A percentile compares a stretch with the other conserved stretches of the same genome.
phyloP scores from a whole-genome alignment of 257 asterid genomes.

The Ehretia macrophylla region DNA sequence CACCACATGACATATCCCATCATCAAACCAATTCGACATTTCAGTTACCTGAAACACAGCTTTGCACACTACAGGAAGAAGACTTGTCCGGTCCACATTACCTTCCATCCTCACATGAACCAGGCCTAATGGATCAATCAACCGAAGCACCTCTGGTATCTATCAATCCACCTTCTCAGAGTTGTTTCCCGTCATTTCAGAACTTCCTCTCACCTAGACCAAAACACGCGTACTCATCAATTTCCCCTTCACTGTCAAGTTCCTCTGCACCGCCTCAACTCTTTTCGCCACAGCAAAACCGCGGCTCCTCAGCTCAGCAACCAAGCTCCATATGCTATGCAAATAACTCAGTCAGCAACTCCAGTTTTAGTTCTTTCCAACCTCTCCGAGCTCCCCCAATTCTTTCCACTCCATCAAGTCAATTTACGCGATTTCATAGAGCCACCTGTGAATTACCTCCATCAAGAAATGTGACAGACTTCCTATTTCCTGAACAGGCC shows the following conservation, averaged over 20 bases:
- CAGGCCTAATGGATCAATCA: not conserved
- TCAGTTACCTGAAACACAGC: no score
- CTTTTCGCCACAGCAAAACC: not conserved
- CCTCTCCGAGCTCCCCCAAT: slow-evolving; percentile 23
- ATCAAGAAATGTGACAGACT: not conserved
- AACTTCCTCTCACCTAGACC: slow-evolving; percentile 3
- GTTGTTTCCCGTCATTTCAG: not conserved
- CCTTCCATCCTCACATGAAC: not conserved
- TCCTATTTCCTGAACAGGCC: slow-evolving; percentile 3
- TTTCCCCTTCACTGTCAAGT: not conserved
- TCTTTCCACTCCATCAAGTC: slow-evolving; percentile 20
- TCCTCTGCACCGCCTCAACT: not conserved
- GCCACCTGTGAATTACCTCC: slow-evolving; percentile 17
- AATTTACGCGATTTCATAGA: slow-evolving; percentile 15
- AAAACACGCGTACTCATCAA: not conserved
- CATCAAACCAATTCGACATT: no score
- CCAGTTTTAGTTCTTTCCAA: not conserved
- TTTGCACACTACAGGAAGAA: no score
- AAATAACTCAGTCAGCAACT: not conserved
- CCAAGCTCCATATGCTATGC: not conserved
- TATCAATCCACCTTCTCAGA: not conserved
- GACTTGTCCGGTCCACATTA: not conserved
- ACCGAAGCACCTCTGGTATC: not conserved
- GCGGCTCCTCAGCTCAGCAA: slow-evolving; percentile 5
- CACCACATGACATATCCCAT: slow-evolving; percentile 11